Evolutionary conservation across 2,329 filamentous ascomycete species (phyloP).

Genomic region (Colletotrichum viniferum): DNA sequence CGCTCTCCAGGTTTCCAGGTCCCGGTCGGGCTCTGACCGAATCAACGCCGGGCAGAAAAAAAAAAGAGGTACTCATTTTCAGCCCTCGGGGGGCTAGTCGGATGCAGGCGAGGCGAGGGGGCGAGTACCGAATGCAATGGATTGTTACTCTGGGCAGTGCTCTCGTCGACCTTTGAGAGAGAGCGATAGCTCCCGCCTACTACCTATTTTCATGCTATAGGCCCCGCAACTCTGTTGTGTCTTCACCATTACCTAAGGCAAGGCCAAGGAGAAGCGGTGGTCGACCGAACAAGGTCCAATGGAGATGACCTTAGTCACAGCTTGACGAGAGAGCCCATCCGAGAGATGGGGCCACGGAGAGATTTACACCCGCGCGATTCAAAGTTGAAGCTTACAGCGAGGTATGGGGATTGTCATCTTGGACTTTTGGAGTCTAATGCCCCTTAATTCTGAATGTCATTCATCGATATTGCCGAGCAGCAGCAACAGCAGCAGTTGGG

Average conservation of each 20-base stretch:
- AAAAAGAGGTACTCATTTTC: not conserved
- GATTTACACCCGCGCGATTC: not conserved
- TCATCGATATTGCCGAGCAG: not conserved
- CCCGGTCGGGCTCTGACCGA: not conserved
- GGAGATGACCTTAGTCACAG: constrained; percentile 3
- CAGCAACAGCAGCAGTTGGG: not conserved
- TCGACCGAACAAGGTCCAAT: not conserved
- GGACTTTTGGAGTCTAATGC: not conserved
- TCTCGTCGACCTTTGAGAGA: not conserved
- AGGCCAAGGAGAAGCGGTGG: not conserved
- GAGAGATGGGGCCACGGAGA: not conserved
- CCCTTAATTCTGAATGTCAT: not conserved
- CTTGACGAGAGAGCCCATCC: not conserved
- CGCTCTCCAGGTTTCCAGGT: not conserved
- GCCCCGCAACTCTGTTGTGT: not conserved
- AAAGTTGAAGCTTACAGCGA: not conserved
- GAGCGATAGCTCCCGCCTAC: not conserved
- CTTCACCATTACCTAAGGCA: constrained; percentile 10
- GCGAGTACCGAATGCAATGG: constrained; percentile 1
- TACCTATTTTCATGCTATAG: not conserved
- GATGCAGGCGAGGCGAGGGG: not conserved
- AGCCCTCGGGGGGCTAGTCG: not conserved
- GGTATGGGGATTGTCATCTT: not conserved
- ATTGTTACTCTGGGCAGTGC: constrained; percentile 13
- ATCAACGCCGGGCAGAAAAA: not conserved